Base-by-base conservation (phyloP, 768 basidiomycete species). In the Trametes meyenii region DNA sequence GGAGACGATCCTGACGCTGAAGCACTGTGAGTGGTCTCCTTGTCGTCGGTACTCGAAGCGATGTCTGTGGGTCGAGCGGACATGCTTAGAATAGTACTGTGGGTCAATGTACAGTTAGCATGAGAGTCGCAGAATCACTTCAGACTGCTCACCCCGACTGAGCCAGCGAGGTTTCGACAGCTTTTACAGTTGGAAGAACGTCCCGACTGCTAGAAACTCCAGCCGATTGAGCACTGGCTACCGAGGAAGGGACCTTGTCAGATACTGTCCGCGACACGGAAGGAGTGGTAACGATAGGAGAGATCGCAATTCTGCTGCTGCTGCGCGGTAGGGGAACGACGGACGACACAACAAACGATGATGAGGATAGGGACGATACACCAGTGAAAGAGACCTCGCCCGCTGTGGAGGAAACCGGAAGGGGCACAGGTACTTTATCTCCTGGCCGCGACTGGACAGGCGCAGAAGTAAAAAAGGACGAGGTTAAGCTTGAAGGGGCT, bases 1-100 rank as follows among this genome's bases (percentile, higher is more conserved):
- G 35, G 36, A 42, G 55, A 50, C 16, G 63, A 46, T 36, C 51
- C 44, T 16, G 55, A 38, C 6, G 45, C 42, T 29, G 51, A 50
- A 19, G 46, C 40, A 43, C 39, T 50, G n/a, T 14, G 19, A 48
- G 33, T 5, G 59, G 44, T 14, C 49, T 58, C 4, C 7, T 12
- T 17, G 17, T 26, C 29, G n/a, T 39, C 55, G 11, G 26, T 51
- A 6, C 26, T 58, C 1, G 57, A 33, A 8, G 23, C 46, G 1
- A 50, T 17, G 17, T 33, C 48, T 8, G 55, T 33, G 21, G 55
- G 39, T 42, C 23, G 38, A 10, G n/a, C 44, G 24, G 53, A 44
- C 59, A 60, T 56, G 12, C 24, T 39, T 14, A 29, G 26, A 43
- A 36, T 45, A 19, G 26, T 45, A 24, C 60, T 61, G 12, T 11